These are phyloP conservation scores for Periconia digitata DNA, from an alignment of 2,329 filamentous ascomycete species.

Conservation along the genomic window DNA sequence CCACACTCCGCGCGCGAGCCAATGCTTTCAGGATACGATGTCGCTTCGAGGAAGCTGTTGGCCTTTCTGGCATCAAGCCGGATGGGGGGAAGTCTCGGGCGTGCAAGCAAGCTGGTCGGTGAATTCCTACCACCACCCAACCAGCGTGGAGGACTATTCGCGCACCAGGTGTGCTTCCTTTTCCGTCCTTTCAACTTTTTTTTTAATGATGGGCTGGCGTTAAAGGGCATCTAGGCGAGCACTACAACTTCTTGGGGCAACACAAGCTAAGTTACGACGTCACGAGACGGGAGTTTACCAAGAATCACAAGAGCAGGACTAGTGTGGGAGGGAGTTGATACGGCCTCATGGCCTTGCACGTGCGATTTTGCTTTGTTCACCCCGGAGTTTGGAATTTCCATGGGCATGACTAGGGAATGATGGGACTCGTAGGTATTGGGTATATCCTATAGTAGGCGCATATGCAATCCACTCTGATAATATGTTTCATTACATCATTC, in stretches of 20 bases:
- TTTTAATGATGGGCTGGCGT: slow-evolving; percentile 20
- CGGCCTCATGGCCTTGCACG: neutral
- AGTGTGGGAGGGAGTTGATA: neutral
- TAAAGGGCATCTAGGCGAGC: slow-evolving; percentile 6
- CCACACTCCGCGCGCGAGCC: slow-evolving; percentile 29
- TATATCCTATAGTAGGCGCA: neutral
- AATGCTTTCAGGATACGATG: slow-evolving; percentile 35
- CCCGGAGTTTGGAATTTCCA: neutral
- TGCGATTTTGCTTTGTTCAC: neutral
- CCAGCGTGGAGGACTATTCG: neutral
- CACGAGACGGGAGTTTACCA: slow-evolving; percentile 8
- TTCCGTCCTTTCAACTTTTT: neutral
- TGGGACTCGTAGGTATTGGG: neutral
- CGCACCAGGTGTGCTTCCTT: neutral
- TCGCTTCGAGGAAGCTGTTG: slow-evolving; percentile 22
- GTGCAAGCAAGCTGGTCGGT: slow-evolving; percentile 13
- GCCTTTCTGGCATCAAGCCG: slow-evolving; percentile 14
- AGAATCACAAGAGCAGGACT: neutral
- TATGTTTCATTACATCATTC: neutral
- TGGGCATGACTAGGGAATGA: neutral
- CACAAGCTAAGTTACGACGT: slow-evolving; percentile 3
- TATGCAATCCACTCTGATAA: neutral
- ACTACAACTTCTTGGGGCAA: neutral
- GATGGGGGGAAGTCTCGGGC: slow-evolving; percentile 23
- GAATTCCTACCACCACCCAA: no score